Conservation (phyloP, 805 yeast species). For the Clavispora phyllophila region DNA sequence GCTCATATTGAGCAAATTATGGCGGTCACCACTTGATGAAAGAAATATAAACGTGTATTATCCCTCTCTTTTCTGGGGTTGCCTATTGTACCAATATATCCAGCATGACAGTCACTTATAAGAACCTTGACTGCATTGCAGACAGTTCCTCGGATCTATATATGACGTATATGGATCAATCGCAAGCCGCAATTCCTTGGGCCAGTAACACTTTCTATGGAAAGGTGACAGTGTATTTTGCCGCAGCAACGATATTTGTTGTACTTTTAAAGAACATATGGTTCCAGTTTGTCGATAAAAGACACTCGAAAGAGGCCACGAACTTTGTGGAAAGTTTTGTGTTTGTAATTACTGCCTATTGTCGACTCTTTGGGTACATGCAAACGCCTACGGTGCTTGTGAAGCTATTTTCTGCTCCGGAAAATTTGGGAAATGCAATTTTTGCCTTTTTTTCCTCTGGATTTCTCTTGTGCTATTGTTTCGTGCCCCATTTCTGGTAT, state of each 20-base stretch:
- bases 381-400: constrained; percentile 11
- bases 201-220: constrained; percentile 28
- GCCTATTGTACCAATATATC: background rate
- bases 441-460: constrained; percentile 31
- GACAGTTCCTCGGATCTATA: constrained; percentile 24
- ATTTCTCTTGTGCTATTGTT: constrained; percentile 34
- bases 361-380: constrained; percentile 30
- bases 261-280: constrained; percentile 30
- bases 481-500: constrained; percentile 47
- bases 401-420: constrained; percentile 9
- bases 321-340: constrained; percentile 23
- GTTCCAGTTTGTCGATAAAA: constrained; percentile 21
- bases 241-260: constrained; percentile 30
- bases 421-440: constrained; percentile 30
- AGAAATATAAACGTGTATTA: background rate
- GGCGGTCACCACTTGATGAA: background rate
- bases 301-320: constrained; percentile 5
- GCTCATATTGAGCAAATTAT: background rate
- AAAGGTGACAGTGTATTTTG: constrained; percentile 35
- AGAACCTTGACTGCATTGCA: constrained; percentile 37
- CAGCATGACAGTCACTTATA: constrained; percentile 17
- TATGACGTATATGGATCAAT: constrained; percentile 12
- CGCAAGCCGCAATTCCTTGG: constrained; percentile 30
- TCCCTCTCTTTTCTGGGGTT: background rate
- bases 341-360: constrained; percentile 29